Evolutionary conservation across 2,329 filamentous ascomycete species (phyloP), one percentile per base, ranked within the genome.

Genomic region (Xylariomycetidae sp.): DNA sequence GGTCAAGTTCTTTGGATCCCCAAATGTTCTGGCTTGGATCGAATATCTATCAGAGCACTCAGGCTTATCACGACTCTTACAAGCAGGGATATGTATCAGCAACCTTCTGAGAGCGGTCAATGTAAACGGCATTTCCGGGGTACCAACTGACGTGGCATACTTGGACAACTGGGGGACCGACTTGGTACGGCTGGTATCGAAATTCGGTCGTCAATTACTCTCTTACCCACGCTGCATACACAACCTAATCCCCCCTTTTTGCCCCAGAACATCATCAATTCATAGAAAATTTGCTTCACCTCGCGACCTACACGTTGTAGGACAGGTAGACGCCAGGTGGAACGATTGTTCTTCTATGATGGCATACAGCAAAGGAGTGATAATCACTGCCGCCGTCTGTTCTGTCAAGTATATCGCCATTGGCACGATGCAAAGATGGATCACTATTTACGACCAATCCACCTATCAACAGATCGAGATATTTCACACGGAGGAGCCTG

Each of bases 61-160:
- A 2, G 39, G 48, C 6, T 36, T 54, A 0, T 37, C 46, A 9
- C 43, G 27, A 1, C 12, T 55, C 3, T 48, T 46, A 10, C 38
- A 51, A 10, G 49, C 52, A 7, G 48, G 48, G 4, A n/a, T n/a
- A n/a, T n/a, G n/a, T n/a, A n/a, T n/a, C n/a, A 44, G 48, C 16
- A 47, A 29, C 3, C 34, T 50, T 12, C 41, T 36, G 3, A 16
- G 11, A 1, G 16, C 49, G 3, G 25, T 48, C 3, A 16, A 6
- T 11, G 44, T 4, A 19, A 18, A 9, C 20, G 38, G n/a, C 43
- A 46, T 25, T 30, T 38, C 3, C 36, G 35, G 0, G 25, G 42
- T 4, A 8, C 41, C 11, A 37, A 33, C 10, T 32, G 42, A 5
- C n/a, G 45, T 1, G 19, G 18, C 1, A 18, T 45, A 8, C 12